Evolutionary conservation across 2,329 filamentous ascomycete genomes (phyloP).

Genomic region (Microdochium nivale): DNA sequence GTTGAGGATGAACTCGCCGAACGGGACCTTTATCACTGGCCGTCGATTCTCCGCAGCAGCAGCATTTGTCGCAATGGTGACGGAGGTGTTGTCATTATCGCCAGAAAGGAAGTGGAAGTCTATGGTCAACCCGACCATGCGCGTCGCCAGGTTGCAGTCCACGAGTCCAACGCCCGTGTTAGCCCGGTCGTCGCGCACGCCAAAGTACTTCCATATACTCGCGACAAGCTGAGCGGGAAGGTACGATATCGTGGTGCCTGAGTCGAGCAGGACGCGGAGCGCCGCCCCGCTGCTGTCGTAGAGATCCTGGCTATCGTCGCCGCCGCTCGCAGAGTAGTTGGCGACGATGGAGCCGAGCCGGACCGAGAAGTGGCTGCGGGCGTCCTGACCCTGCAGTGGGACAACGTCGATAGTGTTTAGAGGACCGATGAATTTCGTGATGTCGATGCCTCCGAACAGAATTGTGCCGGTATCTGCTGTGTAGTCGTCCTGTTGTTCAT

Average conservation of each 20-base stretch:
- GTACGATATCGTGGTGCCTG: constrained; percentile 57
- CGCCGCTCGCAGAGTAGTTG: constrained; percentile 26
- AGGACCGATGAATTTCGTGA: constrained; percentile 52
- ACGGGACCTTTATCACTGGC: constrained; percentile 21
- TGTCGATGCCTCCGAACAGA: constrained; percentile 63
- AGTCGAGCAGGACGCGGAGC: constrained; percentile 51
- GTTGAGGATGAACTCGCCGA: constrained; percentile 21
- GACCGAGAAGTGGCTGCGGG: constrained; percentile 29
- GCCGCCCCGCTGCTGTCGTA: constrained; percentile 2
- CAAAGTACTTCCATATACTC: constrained; percentile 26
- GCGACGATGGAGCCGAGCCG: constrained; percentile 26
- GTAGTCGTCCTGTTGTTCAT: constrained; percentile 31
- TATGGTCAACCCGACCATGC: constrained; percentile 14
- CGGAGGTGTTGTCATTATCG: not conserved
- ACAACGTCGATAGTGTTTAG: constrained; percentile 48
- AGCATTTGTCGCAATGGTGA: not conserved
- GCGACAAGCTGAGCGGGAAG: constrained; percentile 43
- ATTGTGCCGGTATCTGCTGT: constrained; percentile 52
- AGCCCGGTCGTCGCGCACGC: constrained; percentile 26
- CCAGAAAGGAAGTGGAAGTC: constrained; percentile 32
- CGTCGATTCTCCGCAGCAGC: constrained; percentile 13
- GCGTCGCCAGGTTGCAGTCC: constrained; percentile 26
- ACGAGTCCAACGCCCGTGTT: constrained; percentile 29
- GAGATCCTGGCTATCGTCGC: constrained; percentile 18
- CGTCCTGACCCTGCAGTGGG: constrained; percentile 28